These are phyloP conservation scores for Sporothrix phasma DNA, from an alignment of 2,329 filamentous ascomycete genomes.

Conservation along the genomic window DNA sequence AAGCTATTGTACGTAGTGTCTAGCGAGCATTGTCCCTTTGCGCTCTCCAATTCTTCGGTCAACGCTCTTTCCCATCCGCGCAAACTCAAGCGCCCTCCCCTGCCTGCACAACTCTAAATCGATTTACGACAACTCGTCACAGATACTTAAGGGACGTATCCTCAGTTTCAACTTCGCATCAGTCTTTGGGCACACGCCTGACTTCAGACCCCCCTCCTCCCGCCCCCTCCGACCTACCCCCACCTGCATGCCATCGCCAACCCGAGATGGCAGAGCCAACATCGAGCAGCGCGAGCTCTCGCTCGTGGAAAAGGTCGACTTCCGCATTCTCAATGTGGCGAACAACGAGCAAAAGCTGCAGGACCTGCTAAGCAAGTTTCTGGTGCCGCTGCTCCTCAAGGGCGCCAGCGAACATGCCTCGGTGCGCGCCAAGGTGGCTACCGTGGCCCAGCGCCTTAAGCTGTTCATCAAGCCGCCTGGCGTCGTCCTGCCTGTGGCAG, in stretches of 20 bases:
- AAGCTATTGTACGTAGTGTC: not conserved
- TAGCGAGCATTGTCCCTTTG: not conserved
- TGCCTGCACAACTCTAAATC: too few relatives aligned
- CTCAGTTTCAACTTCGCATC: not conserved
- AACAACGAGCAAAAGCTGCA: conserved; percentile 78
- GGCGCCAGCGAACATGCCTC: conserved; percentile 68
- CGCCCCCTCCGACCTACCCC: too few relatives aligned
- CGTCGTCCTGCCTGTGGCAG: conserved; percentile 59
- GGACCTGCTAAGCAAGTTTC: conserved; percentile 63
- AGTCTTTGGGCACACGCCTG: too few relatives aligned
- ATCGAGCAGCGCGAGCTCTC: conserved; percentile 63
- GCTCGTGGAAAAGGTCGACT: conserved; percentile 75
- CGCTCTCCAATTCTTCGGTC: too few relatives aligned
- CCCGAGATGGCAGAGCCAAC: conserved; percentile 14
- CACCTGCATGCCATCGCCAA: not conserved
- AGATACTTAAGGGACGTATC: not conserved
- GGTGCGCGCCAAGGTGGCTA: conserved; percentile 64
- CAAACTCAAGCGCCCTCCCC: too few relatives aligned
- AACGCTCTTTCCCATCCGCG: too few relatives aligned
- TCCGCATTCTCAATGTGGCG: conserved; percentile 67
- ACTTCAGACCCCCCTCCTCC: not conserved
- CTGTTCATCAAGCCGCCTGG: conserved; percentile 40
- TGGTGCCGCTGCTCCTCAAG: conserved; percentile 76
- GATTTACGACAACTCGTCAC: not conserved
- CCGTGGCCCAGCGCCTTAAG: conserved; percentile 42